phyloP scores from a whole-genome alignment of 1,139 yeast species.

The Taiozyma sp. region DNA sequence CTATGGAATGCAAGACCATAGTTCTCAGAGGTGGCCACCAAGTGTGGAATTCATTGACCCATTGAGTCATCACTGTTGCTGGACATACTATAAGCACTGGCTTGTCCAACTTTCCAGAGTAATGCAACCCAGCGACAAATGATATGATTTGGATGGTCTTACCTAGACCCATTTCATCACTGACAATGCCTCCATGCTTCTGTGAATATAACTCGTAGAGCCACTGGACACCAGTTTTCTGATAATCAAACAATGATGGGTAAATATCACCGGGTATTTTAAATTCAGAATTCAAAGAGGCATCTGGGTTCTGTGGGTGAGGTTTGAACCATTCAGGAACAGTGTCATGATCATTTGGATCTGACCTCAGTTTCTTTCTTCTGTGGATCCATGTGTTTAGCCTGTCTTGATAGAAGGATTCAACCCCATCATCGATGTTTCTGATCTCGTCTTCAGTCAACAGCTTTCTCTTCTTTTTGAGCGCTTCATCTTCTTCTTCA shows the following conservation, averaged over 20 bases:
- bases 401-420: slow-evolving; percentile 52
- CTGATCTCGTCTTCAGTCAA: slow-evolving; percentile 30
- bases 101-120: slow-evolving; percentile 66
- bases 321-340: slow-evolving; percentile 56
- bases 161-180: slow-evolving; percentile 98
- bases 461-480: slow-evolving; percentile 13
- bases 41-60: slow-evolving; percentile 92
- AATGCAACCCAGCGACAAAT: slow-evolving; percentile 85
- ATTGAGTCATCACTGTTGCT: slow-evolving; percentile 91
- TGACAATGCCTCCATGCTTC: slow-evolving; percentile 89
- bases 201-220: slow-evolving; percentile 78
- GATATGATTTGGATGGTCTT: slow-evolving; percentile 91
- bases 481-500: slow-evolving; percentile 16
- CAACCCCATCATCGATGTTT: slow-evolving; percentile 80
- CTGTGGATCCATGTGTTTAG: slow-evolving; percentile 53
- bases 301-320: slow-evolving; percentile 77
- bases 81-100: slow-evolving; percentile 92
- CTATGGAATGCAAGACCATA: slow-evolving; percentile 85
- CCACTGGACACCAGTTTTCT: slow-evolving; percentile 87
- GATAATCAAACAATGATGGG: slow-evolving; percentile 85
- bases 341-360: slow-evolving; percentile 22
- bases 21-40: slow-evolving; percentile 98
- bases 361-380: slow-evolving; percentile 33
- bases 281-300: slow-evolving; percentile 63
- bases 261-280: slow-evolving; percentile 88